A percentile compares a stretch with the other conserved stretches of the same genome.
Evolutionary conservation across 2,329 filamentous ascomycete genomes (phyloP).

Genomic region (Curvularia sp.): DNA sequence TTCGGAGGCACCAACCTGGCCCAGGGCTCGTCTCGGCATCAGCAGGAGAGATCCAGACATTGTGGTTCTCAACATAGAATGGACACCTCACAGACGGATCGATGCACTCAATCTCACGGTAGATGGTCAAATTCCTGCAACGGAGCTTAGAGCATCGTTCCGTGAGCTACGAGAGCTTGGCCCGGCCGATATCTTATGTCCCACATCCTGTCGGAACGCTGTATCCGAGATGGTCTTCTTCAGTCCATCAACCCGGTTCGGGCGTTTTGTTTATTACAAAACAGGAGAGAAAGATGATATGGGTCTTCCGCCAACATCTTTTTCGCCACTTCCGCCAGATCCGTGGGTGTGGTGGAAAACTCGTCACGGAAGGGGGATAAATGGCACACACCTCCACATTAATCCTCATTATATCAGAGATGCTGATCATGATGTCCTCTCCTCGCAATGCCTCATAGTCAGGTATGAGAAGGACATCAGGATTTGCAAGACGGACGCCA

Average conservation of each 20-base stretch:
- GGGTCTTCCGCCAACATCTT: not conserved
- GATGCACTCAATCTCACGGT: slow-evolving; percentile 23
- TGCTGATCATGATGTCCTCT: not conserved
- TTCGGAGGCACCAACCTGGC: slow-evolving; percentile 28
- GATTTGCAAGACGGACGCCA: not conserved
- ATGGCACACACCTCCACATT: not conserved
- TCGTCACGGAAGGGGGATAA: not conserved
- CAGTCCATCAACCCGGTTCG: not conserved
- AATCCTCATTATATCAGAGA: not conserved
- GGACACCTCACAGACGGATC: slow-evolving; percentile 28
- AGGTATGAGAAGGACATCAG: not conserved
- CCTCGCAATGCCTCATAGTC: not conserved
- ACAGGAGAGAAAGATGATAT: not conserved
- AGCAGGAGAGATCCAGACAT: slow-evolving; percentile 3
- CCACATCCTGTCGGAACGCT: not conserved
- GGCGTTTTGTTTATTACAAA: slow-evolving; percentile 1
- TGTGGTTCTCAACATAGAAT: slow-evolving; percentile 30
- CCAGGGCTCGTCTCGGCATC: slow-evolving; percentile 25
- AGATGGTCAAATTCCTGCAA: slow-evolving; percentile 26
- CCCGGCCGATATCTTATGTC: not conserved
- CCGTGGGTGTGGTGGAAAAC: not conserved
- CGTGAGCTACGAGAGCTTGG: slow-evolving; percentile 9
- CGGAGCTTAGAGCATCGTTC: slow-evolving; percentile 24
- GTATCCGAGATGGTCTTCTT: slow-evolving; percentile 2
- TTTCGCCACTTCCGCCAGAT: not conserved